Evolutionary conservation across 495 filamentous ascomycete genomes (phyloP).

Genomic region (Astrothelium subdiscretum): DNA sequence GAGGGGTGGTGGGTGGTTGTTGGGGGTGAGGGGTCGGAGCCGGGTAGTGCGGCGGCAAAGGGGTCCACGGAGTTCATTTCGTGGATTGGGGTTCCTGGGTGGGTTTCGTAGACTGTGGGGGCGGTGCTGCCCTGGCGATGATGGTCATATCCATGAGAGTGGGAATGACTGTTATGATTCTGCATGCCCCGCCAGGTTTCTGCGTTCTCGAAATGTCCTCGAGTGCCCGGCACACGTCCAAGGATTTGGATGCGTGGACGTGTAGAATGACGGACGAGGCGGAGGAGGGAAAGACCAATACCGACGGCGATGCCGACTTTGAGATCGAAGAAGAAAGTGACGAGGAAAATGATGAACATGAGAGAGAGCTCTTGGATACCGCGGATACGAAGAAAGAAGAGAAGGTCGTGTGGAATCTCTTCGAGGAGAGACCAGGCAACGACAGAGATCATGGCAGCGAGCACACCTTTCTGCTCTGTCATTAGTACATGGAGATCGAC

Average conservation of each 20-base stretch:
- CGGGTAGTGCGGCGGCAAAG: background rate
- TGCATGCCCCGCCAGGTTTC: constrained; percentile 43
- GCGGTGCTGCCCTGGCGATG: background rate
- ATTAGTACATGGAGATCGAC: background rate
- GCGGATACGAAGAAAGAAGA: constrained; percentile 76
- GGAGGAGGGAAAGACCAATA: constrained; percentile 45
- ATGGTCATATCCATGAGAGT: background rate
- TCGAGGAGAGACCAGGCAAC: constrained; percentile 92
- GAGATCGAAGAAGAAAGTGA: constrained; percentile 72
- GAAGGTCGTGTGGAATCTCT: constrained; percentile 83
- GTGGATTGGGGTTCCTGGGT: background rate
- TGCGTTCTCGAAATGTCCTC: constrained; percentile 72
- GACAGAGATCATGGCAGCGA: constrained; percentile 88
- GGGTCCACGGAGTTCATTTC: background rate
- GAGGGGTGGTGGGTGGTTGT: background rate
- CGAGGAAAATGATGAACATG: constrained; percentile 78
- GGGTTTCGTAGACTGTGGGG: background rate
- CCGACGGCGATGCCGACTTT: constrained; percentile 25
- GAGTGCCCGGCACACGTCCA: constrained; percentile 72
- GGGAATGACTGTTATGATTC: background rate
- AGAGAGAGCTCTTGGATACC: constrained; percentile 76
- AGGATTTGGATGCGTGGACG: constrained; percentile 94
- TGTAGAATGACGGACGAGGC: constrained; percentile 79
- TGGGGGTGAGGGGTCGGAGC: background rate
- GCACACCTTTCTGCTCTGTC: constrained; percentile 64